Evolutionary conservation across 768 basidiomycete genomes (phyloP).

Genomic region (Tulasnella sp.): DNA sequence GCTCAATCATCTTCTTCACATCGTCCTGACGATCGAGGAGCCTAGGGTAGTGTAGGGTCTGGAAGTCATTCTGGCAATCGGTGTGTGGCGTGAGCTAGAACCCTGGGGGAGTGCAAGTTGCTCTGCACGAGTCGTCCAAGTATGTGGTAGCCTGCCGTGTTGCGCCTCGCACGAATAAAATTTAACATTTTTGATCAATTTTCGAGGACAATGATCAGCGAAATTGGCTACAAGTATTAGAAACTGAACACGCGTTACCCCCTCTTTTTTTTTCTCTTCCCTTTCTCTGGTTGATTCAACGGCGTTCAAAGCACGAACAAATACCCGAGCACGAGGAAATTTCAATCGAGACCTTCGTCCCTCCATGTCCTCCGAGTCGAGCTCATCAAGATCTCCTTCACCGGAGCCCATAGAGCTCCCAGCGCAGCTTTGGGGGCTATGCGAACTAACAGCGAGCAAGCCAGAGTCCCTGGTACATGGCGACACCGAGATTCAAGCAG

Average conservation of each 20-base stretch:
- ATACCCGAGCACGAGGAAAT: background rate
- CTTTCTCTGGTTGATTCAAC: background rate
- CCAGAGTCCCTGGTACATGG: constrained; percentile 56
- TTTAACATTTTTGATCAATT: background rate
- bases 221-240: too few relatives aligned
- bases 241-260: background rate
- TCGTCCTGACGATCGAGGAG: background rate
- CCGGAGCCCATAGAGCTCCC: constrained; percentile 21
- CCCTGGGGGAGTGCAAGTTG: background rate
- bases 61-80: background rate
- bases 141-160: background rate
- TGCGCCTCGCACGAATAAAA: background rate
- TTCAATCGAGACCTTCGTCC: constrained; percentile 9
- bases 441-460: constrained; percentile 43
- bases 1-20: background rate
- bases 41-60: background rate
- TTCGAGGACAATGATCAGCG: too few relatives aligned
- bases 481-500: constrained; percentile 49
- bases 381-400: constrained; percentile 4
- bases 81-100: background rate
- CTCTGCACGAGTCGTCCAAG: background rate
- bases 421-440: background rate
- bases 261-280: background rate
- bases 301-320: background rate
- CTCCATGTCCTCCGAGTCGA: background rate